A percentile compares a stretch with the other conserved stretches of the same genome.
phyloP scores from a whole-genome alignment of 2,329 filamentous ascomycete species.

The Alternaria ventricosa region DNA sequence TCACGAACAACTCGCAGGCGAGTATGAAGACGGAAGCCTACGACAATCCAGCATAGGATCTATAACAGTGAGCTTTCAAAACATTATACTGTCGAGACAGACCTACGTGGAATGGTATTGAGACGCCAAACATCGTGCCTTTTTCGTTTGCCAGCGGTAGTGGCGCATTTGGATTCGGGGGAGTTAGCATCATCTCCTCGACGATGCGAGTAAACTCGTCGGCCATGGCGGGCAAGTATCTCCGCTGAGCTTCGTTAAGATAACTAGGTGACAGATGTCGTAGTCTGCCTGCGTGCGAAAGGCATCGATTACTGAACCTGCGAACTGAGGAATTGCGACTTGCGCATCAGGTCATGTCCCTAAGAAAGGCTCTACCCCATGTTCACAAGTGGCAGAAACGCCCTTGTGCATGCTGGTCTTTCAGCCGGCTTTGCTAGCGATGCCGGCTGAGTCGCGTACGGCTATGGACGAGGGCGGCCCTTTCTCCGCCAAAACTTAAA shows the following conservation, averaged over 20 bases:
- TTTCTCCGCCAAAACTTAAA: not conserved
- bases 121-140: conserved; percentile 32
- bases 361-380: not conserved
- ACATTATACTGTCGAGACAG: not conserved
- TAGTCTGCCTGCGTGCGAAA: not conserved
- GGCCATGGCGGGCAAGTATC: not conserved
- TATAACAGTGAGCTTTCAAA: conserved; percentile 15
- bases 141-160: conserved; percentile 29
- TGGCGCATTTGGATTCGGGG: conserved; percentile 33
- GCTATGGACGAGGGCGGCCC: not conserved
- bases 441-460: not conserved
- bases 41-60: conserved; percentile 35
- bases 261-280: not conserved
- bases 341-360: not conserved
- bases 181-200: conserved; percentile 22
- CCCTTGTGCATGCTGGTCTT: not conserved
- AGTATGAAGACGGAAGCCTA: conserved; percentile 36
- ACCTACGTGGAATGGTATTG: conserved; percentile 38
- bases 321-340: not conserved
- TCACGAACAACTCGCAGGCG: conserved; percentile 34
- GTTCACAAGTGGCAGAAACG: not conserved
- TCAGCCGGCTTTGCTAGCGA: not conserved
- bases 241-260: not conserved
- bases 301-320: not conserved
- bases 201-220: conserved; percentile 23